Base-by-base conservation (phyloP, 148 eudicot species). In the Polygonum aviculare region DNA sequence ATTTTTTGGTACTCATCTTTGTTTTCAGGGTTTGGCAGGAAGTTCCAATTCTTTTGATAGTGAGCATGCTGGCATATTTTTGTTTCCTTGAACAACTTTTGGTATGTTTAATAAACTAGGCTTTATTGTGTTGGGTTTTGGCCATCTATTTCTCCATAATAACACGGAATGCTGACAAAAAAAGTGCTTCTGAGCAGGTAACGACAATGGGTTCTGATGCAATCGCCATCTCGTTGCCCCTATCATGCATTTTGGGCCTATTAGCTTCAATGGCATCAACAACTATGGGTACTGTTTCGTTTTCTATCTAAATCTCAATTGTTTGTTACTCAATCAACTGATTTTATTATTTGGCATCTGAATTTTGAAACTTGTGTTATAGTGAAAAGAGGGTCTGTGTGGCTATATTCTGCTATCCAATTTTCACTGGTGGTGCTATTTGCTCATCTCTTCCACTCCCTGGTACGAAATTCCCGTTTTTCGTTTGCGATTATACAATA, bases 11-110 rank as follows among this genome's bases (percentile, higher is more conserved):
- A 54, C 60, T 54, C 10, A 0, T 54, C 75, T 70, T 47, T 62
- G 36, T 67, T 80, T 80, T 67, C 88, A 95, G 99, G 84, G 88
- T 89, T 76, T 95, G 97, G 96, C 96, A 95, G 83, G 94, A 95
- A 74, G 96, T 95, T 76, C 97, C 99, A 0, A 87, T 93, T 78
- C 91, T 95, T 22, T 94, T 92, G 69, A 90, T 92, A 18, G 89
- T 95, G 41, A 92, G 98, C 86, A 94, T 94, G 98, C 96, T 94
- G 19, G 90, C 89, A 0, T 94, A 94, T 81, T 94, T 94, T 75
- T 90, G 98, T 78, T 94, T 94, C 67, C 84, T 94, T 21, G 98
- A 94, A 81, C 97, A 92, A 73, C 88, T 94, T 77, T 81, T 94
- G 98, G 98, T 94, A 80, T 85, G 91, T 77, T 73, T 36, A 70